A percentile compares a stretch with the other conserved stretches of the same genome.
These are phyloP conservation scores for Nicotiana undulata DNA, from an alignment of 257 asterid species.

Conservation along the genomic window DNA sequence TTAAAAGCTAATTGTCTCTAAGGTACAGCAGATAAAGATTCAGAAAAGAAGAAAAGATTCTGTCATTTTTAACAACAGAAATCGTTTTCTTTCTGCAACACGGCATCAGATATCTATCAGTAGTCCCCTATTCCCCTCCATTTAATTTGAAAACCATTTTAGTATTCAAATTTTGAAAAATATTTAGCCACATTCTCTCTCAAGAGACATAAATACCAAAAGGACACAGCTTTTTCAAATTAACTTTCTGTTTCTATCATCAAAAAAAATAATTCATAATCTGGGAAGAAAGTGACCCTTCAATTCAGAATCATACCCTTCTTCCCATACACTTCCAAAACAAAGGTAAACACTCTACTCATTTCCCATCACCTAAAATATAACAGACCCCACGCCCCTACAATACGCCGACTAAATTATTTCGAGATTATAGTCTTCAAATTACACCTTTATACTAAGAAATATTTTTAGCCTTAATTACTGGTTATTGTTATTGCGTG, in stretches of 20 bases:
- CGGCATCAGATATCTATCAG: slow-evolving; percentile 8
- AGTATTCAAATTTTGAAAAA: slow-evolving; percentile 32
- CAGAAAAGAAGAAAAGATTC: not conserved
- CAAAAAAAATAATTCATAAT: not conserved
- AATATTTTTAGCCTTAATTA: too few species aligned
- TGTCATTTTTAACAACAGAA: slow-evolving; percentile 17
- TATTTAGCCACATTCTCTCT: too few species aligned
- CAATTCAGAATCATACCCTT: slow-evolving; percentile 3
- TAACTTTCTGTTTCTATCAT: slow-evolving; percentile 10
- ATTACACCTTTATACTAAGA: too few species aligned
- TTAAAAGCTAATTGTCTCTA: too few species aligned
- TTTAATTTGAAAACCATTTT: not conserved
- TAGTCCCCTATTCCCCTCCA: not conserved
- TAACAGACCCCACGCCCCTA: not conserved
- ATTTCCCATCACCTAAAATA: not conserved
- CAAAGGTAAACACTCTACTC: too few species aligned
- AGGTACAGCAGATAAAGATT: slow-evolving; percentile 5
- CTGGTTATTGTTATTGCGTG: too few species aligned
- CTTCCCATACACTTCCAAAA: not conserved
- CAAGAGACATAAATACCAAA: slow-evolving; percentile 18
- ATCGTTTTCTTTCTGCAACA: slow-evolving; percentile 37
- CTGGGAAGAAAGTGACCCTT: slow-evolving; percentile 34
- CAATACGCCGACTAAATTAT: too few species aligned
- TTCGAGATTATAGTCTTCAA: too few species aligned
- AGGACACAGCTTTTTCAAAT: slow-evolving; percentile 12